Conservation (phyloP, 148 eudicot genomes). For the Cornus kousa region DNA sequence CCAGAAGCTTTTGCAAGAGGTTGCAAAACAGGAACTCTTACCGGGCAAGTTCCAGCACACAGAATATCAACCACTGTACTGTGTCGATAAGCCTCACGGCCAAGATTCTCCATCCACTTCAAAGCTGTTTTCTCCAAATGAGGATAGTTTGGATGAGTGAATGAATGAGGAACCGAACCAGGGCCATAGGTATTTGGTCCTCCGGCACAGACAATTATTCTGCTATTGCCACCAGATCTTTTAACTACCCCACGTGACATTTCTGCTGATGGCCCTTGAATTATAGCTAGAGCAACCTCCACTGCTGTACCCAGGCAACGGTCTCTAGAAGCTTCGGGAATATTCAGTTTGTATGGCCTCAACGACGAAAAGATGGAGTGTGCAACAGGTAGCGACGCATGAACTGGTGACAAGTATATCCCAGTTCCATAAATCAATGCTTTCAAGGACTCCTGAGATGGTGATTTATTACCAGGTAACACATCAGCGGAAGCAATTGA, state of each 20-base stretch:
- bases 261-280: constrained; percentile 88
- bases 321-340: constrained; percentile 82
- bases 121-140: constrained; percentile 78
- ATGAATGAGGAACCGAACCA: constrained; percentile 86
- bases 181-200: constrained; percentile 92
- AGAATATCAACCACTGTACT: constrained; percentile 79
- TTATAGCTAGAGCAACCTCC: constrained; percentile 79
- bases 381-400: constrained; percentile 84
- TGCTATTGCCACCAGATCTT: constrained; percentile 75
- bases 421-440: constrained; percentile 86
- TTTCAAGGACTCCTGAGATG: constrained; percentile 68
- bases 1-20: constrained; percentile 89
- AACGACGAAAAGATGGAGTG: constrained; percentile 83
- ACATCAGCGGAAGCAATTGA: constrained; percentile 93
- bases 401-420: constrained; percentile 77
- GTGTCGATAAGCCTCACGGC: constrained; percentile 71
- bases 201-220: constrained; percentile 84
- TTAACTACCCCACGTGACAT: constrained; percentile 76
- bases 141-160: constrained; percentile 81
- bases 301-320: constrained; percentile 91
- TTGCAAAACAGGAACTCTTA: constrained; percentile 78
- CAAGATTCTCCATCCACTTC: constrained; percentile 93
- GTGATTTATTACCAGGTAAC: constrained; percentile 73
- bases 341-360: constrained; percentile 55
- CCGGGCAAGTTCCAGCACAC: constrained; percentile 94